phyloP scores from a whole-genome alignment of 1,284 basidiomycete genomes.

The Cerrena zonata region DNA sequence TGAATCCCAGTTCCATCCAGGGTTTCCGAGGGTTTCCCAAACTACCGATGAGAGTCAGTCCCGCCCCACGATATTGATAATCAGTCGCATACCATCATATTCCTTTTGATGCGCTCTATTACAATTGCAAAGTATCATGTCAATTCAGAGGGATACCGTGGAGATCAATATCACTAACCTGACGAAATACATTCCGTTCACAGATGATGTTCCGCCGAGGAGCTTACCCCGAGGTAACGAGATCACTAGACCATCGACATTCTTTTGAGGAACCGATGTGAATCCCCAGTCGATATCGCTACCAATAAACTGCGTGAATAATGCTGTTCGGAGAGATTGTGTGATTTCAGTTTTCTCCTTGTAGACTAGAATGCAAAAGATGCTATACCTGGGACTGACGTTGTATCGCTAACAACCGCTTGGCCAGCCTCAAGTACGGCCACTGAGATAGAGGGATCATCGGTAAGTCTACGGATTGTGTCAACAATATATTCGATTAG shows the following conservation, averaged over 20 bases:
- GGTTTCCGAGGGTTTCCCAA: conserved; percentile 20
- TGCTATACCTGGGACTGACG: neutral
- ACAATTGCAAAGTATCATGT: conserved; percentile 12
- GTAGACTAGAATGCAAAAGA: neutral
- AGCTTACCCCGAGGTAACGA: conserved; percentile 10
- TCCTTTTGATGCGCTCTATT: conserved; percentile 1
- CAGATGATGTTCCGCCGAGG: neutral
- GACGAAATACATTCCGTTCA: neutral
- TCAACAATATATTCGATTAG: conserved; percentile 14
- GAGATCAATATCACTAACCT: neutral
- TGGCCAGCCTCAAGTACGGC: conserved; percentile 37
- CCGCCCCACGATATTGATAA: too few relatives aligned
- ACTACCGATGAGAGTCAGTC: too few relatives aligned
- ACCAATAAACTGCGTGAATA: neutral
- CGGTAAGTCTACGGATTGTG: conserved; percentile 21
- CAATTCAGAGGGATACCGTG: neutral
- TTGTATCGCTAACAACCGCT: conserved; percentile 27
- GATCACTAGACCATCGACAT: conserved; percentile 10
- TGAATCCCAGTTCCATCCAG: conserved; percentile 22
- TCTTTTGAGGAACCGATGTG: conserved; percentile 15
- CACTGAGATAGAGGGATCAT: conserved; percentile 25
- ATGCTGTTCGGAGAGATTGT: neutral
- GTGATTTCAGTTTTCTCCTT: neutral
- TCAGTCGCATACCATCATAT: conserved; percentile 8
- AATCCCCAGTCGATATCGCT: conserved; percentile 16